A percentile compares a stretch with the other conserved stretches of the same genome.
Evolutionary conservation across 2,329 filamentous ascomycete genomes (phyloP).

Genomic region (Neopestalotiopsis sp.): DNA sequence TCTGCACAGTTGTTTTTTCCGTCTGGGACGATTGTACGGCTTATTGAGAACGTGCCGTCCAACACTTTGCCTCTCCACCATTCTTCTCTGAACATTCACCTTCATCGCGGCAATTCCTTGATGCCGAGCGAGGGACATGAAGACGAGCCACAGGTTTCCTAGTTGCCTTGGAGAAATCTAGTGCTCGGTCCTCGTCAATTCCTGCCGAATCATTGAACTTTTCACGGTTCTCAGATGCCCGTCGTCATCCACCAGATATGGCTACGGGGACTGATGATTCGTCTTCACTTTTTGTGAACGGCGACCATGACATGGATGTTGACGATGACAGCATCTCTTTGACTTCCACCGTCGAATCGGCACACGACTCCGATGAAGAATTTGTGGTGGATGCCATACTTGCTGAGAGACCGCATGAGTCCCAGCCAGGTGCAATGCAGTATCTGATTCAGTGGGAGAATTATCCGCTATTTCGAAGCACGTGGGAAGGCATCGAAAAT

Average conservation of each 20-base stretch:
- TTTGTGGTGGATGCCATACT: conserved; percentile 62
- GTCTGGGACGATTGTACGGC: too few relatives aligned
- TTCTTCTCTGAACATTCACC: neutral
- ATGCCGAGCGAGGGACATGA: neutral
- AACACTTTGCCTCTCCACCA: neutral
- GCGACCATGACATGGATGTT: conserved; percentile 26
- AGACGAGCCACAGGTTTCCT: neutral
- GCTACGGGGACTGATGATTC: neutral
- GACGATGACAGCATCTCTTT: conserved; percentile 61
- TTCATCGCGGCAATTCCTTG: neutral
- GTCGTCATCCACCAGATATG: neutral
- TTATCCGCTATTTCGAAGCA: conserved; percentile 62
- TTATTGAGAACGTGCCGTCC: too few relatives aligned
- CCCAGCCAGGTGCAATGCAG: conserved; percentile 35
- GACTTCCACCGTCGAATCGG: conserved; percentile 52
- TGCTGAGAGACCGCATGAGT: conserved; percentile 44
- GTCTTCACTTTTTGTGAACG: conserved; percentile 20
- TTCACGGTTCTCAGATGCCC: neutral
- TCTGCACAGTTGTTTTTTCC: too few relatives aligned
- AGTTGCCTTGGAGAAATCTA: neutral
- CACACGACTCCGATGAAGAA: conserved; percentile 47
- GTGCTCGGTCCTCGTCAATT: too few relatives aligned
- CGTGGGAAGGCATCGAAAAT: conserved; percentile 59
- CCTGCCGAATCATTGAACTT: too few relatives aligned
- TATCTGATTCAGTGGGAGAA: conserved; percentile 71